A percentile compares a stretch with the other conserved stretches of the same genome.
phyloP scores from a whole-genome alignment of 2,329 filamentous ascomycete species.

The Aspergillus fischeri region DNA sequence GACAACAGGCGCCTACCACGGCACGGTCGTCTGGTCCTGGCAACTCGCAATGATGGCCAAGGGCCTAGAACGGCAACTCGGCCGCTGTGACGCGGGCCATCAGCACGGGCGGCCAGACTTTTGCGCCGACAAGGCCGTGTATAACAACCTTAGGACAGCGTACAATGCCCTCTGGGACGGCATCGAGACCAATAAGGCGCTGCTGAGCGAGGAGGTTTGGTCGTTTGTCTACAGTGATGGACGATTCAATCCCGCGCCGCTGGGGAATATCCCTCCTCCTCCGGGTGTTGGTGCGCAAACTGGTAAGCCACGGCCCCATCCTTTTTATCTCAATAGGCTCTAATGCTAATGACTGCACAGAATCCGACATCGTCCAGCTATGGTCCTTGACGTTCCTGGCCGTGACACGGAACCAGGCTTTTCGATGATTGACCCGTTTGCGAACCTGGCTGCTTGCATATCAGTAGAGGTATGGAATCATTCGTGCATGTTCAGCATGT shows the following conservation, averaged over 20 bases:
- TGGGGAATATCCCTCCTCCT: not conserved
- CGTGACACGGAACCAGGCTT: not conserved
- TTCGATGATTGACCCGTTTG: not conserved
- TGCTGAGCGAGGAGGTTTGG: not conserved
- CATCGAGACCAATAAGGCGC: not conserved
- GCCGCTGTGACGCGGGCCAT: not conserved
- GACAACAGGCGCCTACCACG: slow-evolving; percentile 58
- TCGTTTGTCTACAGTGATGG: not conserved
- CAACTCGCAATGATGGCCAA: slow-evolving; percentile 62
- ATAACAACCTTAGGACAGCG: not conserved
- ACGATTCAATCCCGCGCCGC: not conserved
- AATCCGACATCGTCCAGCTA: not conserved
- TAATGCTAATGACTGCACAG: not conserved
- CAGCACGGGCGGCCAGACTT: not conserved
- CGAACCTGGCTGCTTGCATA: not conserved
- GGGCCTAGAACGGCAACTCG: slow-evolving; percentile 52
- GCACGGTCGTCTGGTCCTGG: slow-evolving; percentile 63
- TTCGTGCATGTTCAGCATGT: not conserved
- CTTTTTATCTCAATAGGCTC: not conserved
- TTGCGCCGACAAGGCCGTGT: not conserved
- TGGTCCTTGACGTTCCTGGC: not conserved
- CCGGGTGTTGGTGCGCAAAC: not conserved
- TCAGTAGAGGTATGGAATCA: not conserved
- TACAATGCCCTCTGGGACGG: not conserved
- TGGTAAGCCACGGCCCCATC: not conserved